Evolutionary conservation across 2,329 filamentous ascomycete genomes (phyloP), one percentile per base, ranked within the genome.

Genomic region (Sclerotinia subarctica): DNA sequence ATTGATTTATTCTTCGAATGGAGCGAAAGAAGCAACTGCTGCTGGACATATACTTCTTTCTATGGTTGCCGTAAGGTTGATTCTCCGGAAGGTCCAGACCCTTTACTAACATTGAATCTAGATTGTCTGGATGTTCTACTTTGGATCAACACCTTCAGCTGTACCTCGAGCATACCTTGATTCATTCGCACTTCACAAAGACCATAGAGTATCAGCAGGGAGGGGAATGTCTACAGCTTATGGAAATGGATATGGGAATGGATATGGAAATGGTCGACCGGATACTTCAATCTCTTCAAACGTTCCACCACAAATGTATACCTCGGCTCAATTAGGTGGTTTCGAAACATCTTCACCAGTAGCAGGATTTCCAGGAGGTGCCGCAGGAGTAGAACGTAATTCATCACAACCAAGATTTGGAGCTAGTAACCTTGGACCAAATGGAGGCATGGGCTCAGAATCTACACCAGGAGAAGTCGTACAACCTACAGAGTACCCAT

Each of bases 111-210:
- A 32, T 32, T 47, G 26, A 42, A 54, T 13, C 13, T 74, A 97
- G 94, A 92, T 97, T 74, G 87, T 98, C 69, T 99, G 95, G 95
- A 97, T 97, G 74, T 96, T 98, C 81, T 98, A 98, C 83, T 99
- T 97, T 76, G 95, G 95, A 75, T 97, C 94, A 2, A 90, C 93
- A 24, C 93, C 94, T 1, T 91, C 92, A 53, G 92, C 94, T 21
- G 87, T 90, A 66, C 92, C 94, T 71, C 91, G 94, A 75, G 90
- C 92, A 68, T 97, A 96, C 78, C 91, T 98, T 74, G 95, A 99
- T 81, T 97, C 94, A 0, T 97, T 97, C 77, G 93, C 95, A 60
- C 85, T 97, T 29, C 88, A 95, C 82, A 98, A 98, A 81, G 94
- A 97, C 75, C 71, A 88, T 38, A 72, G 77, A 68, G 66, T 70